Conservation (phyloP, 2,329 filamentous ascomycete genomes). For the Ophiostoma tasmaniense region DNA sequence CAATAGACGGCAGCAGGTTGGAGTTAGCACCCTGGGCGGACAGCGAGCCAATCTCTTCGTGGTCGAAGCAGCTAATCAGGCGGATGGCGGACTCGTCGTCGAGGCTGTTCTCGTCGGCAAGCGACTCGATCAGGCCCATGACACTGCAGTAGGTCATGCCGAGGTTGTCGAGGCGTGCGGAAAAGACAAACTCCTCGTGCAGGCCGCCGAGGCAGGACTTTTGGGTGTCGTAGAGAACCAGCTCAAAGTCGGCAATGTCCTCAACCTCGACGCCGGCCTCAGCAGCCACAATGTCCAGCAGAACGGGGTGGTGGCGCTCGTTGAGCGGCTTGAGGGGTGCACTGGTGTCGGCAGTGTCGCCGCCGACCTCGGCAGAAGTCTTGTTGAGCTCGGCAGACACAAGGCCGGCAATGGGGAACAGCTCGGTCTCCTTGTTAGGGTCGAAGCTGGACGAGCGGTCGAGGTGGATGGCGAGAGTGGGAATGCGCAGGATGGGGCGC, state of each 20-base stretch:
- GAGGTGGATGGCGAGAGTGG: conserved; percentile 88
- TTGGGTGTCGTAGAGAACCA: conserved; percentile 95
- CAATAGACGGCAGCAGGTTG: conserved; percentile 78
- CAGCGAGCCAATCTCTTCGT: conserved; percentile 91
- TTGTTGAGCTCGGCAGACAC: conserved; percentile 80
- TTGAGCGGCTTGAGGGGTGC: conserved; percentile 67
- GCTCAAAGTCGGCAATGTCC: conserved; percentile 85
- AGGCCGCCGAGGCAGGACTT: conserved; percentile 81
- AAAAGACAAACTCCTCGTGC: conserved; percentile 91
- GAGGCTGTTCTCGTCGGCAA: conserved; percentile 54
- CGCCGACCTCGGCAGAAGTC: conserved; percentile 32
- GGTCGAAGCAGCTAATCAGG: conserved; percentile 90
- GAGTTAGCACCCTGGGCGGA: conserved; percentile 92
- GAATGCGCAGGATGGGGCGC: conserved; percentile 81
- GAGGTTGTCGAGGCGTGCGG: conserved; percentile 88
- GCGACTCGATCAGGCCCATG: conserved; percentile 73
- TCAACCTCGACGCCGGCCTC: conserved; percentile 62
- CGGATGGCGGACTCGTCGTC: conserved; percentile 65
- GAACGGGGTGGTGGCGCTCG: conserved; percentile 79
- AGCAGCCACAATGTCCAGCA: conserved; percentile 76
- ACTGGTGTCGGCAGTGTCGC: conserved; percentile 29
- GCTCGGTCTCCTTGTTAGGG: conserved; percentile 94
- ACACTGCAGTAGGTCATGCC: conserved; percentile 94
- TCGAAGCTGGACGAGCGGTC: conserved; percentile 78
- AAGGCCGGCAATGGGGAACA: conserved; percentile 87